Evolutionary conservation across 805 yeast species (phyloP).

Genomic region (Sugiyamaella mastotermitis): DNA sequence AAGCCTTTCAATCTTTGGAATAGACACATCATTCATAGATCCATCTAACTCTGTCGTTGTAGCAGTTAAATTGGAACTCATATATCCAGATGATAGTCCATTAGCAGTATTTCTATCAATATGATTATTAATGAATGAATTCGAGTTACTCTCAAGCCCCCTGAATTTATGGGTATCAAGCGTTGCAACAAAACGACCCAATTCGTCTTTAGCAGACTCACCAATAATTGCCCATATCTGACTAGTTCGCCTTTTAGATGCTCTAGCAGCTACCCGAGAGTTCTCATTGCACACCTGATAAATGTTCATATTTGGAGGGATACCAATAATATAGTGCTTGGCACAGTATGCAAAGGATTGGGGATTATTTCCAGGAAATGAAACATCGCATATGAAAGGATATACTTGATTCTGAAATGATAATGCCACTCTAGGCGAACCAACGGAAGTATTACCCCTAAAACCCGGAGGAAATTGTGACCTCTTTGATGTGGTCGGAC

Average conservation of each 20-base stretch:
- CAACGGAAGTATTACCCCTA: too few relatives aligned
- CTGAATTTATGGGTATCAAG: background rate
- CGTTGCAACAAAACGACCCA: constrained; percentile 10
- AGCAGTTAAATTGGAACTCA: too few relatives aligned
- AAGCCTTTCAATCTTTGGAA: background rate
- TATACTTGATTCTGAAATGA: background rate
- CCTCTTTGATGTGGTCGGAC: too few relatives aligned
- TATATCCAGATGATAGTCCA: too few relatives aligned
- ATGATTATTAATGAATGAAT: too few relatives aligned
- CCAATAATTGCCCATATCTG: constrained; percentile 60
- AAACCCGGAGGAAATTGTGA: too few relatives aligned
- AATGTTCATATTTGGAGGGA: constrained; percentile 44
- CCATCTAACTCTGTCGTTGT: too few relatives aligned
- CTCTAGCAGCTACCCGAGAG: constrained; percentile 42
- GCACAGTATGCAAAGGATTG: constrained; percentile 18
- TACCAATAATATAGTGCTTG: constrained; percentile 16
- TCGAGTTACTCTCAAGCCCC: too few relatives aligned
- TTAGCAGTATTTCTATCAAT: too few relatives aligned
- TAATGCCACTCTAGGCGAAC: too few relatives aligned
- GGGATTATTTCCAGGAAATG: constrained; percentile 17
- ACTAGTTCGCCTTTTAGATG: constrained; percentile 45
- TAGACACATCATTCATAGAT: background rate
- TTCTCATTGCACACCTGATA: constrained; percentile 53
- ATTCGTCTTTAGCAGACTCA: constrained; percentile 39
- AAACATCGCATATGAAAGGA: constrained; percentile 12